Evolutionary conservation across 78 protist genomes (phyloP).

Genomic region (Acrasis kona): DNA sequence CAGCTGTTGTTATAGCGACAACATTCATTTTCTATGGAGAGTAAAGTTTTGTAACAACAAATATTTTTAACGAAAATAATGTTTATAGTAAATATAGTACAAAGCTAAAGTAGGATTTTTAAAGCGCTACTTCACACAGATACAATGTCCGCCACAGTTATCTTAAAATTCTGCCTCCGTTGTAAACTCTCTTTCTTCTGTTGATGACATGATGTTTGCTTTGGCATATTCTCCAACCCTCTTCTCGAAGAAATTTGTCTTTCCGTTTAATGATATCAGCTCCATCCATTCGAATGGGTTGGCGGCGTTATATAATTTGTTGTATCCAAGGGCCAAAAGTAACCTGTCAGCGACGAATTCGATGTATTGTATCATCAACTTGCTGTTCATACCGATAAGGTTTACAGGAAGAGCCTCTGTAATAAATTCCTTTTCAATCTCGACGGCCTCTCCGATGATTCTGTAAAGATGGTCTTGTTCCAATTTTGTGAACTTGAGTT

Average conservation of each 20-base stretch:
- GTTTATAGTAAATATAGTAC: too few species aligned
- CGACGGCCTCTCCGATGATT: slow-evolving; percentile 84
- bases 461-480: background rate
- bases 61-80: too few species aligned
- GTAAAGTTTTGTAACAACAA: too few species aligned
- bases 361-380: slow-evolving; percentile 89
- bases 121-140: too few species aligned
- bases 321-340: slow-evolving; percentile 67
- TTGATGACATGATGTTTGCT: slow-evolving; percentile 47
- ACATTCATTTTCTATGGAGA: too few species aligned
- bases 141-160: too few species aligned
- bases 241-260: slow-evolving; percentile 96
- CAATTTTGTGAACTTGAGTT: slow-evolving; percentile 27
- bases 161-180: slow-evolving; percentile 21
- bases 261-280: slow-evolving; percentile 86
- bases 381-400: slow-evolving; percentile 92
- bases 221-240: slow-evolving; percentile 93
- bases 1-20: too few species aligned
- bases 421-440: slow-evolving; percentile 79
- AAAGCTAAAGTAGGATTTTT: too few species aligned
- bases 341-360: slow-evolving; percentile 94
- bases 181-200: background rate
- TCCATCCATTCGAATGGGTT: slow-evolving; percentile 98
- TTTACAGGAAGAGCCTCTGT: slow-evolving; percentile 86
- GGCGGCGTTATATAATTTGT: slow-evolving; percentile 46